These are phyloP conservation scores for Tetradesmus obliquus DNA, from an alignment of 139 green algal species.

Conservation along the genomic window DNA sequence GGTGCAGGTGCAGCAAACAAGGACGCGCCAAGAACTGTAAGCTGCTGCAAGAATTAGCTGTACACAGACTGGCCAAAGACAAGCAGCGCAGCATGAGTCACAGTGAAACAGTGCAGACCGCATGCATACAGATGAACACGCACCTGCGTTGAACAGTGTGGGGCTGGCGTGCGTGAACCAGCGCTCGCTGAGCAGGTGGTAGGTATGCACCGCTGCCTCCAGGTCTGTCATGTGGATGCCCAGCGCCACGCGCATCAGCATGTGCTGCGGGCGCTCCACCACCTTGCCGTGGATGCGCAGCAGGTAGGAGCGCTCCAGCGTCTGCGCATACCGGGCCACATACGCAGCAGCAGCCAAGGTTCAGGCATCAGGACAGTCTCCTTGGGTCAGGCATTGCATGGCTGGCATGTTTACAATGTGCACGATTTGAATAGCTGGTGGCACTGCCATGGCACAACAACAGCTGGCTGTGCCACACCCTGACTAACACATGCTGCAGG, in stretches of 20 bases:
- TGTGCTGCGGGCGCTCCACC: slow-evolving; percentile 99
- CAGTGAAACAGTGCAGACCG: too few relatives aligned
- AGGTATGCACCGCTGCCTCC: slow-evolving; percentile 83
- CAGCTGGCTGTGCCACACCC: too few relatives aligned
- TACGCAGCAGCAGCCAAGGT: not conserved
- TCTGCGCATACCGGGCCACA: slow-evolving; percentile 66
- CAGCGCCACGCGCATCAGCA: slow-evolving; percentile 99
- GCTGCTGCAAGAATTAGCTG: too few relatives aligned
- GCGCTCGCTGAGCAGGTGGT: slow-evolving; percentile 92
- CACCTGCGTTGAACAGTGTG: slow-evolving; percentile 96
- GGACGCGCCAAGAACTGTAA: too few relatives aligned
- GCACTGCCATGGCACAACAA: too few relatives aligned
- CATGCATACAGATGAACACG: not conserved
- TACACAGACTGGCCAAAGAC: too few relatives aligned
- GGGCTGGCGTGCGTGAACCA: slow-evolving; percentile 99
- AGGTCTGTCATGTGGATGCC: slow-evolving; percentile 90
- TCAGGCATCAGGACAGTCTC: not conserved
- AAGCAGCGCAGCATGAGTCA: too few relatives aligned
- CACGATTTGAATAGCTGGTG: not conserved
- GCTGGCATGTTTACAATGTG: not conserved
- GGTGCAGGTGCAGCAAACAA: too few relatives aligned
- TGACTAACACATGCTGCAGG: too few relatives aligned
- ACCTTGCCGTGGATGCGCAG: slow-evolving; percentile 95
- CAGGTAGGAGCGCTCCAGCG: slow-evolving; percentile 98
- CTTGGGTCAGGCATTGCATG: too few relatives aligned